Conservation (phyloP, 805 yeast species). For the Wickerhamiella alocasiicola region DNA sequence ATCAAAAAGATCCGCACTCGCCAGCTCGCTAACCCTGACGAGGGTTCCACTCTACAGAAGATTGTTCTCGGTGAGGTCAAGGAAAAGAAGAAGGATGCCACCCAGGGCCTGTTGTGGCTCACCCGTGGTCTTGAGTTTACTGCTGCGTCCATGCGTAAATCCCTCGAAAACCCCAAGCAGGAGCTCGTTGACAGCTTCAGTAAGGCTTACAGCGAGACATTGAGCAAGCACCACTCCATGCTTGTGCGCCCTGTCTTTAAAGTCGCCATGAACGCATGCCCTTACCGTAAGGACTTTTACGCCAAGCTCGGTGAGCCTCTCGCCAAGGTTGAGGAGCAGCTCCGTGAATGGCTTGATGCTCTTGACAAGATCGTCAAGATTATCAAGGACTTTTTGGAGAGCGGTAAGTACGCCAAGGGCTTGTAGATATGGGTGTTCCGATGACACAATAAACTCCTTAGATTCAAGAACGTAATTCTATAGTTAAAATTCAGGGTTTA, state of each 20-base stretch:
- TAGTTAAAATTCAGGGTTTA: too few relatives aligned
- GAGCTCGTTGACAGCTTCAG: constrained; percentile 73
- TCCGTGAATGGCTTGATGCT: constrained; percentile 62
- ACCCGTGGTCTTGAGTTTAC: constrained; percentile 74
- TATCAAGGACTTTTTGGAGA: constrained; percentile 60
- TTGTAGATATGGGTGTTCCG: constrained; percentile 37
- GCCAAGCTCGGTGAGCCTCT: constrained; percentile 53
- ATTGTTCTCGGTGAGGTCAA: constrained; percentile 60
- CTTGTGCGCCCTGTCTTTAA: constrained; percentile 77
- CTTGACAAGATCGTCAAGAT: constrained; percentile 60
- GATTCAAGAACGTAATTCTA: too few relatives aligned
- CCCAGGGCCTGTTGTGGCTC: constrained; percentile 85
- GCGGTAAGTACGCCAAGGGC: constrained; percentile 83
- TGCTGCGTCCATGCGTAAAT: constrained; percentile 78
- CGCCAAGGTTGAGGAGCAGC: constrained; percentile 50
- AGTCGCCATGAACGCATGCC: constrained; percentile 91
- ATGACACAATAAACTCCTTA: too few relatives aligned
- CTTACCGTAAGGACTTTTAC: constrained; percentile 77
- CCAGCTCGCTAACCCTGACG: constrained; percentile 50
- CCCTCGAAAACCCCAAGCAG: constrained; percentile 44
- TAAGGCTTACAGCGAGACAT: constrained; percentile 70
- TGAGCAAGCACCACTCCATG: constrained; percentile 70
- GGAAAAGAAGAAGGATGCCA: constrained; percentile 59
- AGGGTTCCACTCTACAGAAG: constrained; percentile 60
- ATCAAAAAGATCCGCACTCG: constrained; percentile 61